Percentiles rank a stretch among this genome's conserved stretches.
Conservation (phyloP, 352 stramenopile species). For the Lagenidium giganteum region DNA sequence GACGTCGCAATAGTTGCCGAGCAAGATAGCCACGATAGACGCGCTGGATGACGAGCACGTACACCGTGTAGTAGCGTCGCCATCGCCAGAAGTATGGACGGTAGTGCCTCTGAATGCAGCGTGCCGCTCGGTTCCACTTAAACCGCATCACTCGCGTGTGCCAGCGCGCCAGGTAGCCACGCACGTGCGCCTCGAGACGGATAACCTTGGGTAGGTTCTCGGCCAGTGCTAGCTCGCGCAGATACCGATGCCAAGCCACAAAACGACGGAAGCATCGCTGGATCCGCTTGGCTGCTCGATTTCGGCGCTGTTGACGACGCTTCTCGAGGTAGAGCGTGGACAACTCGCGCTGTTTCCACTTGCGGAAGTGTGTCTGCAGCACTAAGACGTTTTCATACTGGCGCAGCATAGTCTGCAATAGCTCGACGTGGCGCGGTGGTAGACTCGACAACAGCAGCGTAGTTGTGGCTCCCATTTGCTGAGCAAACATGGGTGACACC, state of each 20-base stretch:
- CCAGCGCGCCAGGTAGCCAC: conserved; percentile 31
- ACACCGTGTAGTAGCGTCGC: conserved; percentile 20
- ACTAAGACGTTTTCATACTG: conserved; percentile 33
- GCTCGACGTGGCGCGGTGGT: conserved; percentile 22
- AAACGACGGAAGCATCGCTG: conserved; percentile 39
- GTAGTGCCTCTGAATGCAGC: conserved; percentile 41
- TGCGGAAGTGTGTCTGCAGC: conserved; percentile 37
- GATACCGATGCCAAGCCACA: conserved; percentile 38
- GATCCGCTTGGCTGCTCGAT: conserved; percentile 41
- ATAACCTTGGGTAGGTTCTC: conserved; percentile 29
- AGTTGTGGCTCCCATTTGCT: conserved; percentile 31
- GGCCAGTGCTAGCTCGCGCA: conserved; percentile 34
- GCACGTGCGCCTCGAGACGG: conserved; percentile 36
- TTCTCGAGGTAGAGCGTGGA: conserved; percentile 34
- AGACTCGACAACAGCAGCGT: conserved; percentile 25
- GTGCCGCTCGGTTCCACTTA: conserved; percentile 17
- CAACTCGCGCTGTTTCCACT: conserved; percentile 33
- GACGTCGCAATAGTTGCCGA: conserved; percentile 11
- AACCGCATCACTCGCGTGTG: conserved; percentile 24
- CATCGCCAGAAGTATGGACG: conserved; percentile 21
- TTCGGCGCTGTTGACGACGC: conserved; percentile 30
- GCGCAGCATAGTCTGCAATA: conserved; percentile 23
- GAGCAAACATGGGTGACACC: conserved; percentile 21
- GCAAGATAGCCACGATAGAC: conserved; percentile 37
- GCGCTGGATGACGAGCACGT: conserved; percentile 42